Evolutionary conservation across 495 filamentous ascomycete species (phyloP).

Genomic region (Collariella sp.): DNA sequence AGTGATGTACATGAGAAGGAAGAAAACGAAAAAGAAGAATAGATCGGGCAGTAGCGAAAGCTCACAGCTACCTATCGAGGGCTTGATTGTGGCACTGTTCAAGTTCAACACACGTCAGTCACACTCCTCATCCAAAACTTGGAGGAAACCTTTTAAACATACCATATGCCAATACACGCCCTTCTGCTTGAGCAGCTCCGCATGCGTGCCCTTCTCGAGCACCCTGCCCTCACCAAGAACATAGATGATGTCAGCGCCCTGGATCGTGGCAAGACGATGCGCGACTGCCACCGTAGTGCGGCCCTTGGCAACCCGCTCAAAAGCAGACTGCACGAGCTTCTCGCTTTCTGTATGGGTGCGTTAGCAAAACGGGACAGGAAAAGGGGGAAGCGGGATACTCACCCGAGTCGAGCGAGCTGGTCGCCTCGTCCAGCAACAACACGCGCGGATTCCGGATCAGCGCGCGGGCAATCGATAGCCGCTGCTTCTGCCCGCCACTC

Average conservation of each 20-base stretch:
- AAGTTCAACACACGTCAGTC: conserved; percentile 2
- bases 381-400: background rate
- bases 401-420: conserved; percentile 59
- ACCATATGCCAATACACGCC: conserved; percentile 43
- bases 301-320: conserved; percentile 50
- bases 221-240: conserved; percentile 45
- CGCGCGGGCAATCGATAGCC: conserved; percentile 66
- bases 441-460: conserved; percentile 63
- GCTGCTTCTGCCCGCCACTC: conserved; percentile 70
- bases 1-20: too few relatives aligned
- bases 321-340: conserved; percentile 58
- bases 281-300: conserved; percentile 68
- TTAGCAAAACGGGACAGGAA: background rate
- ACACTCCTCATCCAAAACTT: background rate
- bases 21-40: too few relatives aligned
- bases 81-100: conserved; percentile 35
- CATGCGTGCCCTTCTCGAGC: conserved; percentile 46
- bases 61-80: conserved; percentile 26
- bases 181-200: conserved; percentile 36
- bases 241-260: conserved; percentile 47
- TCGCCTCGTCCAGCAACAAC: conserved; percentile 72
- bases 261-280: conserved; percentile 47
- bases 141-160: too few relatives aligned
- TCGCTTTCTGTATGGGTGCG: conserved; percentile 45
- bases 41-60: background rate